These are phyloP conservation scores for Eucalyptus fibrosa DNA, from an alignment of 345 rosid species.

Conservation along the genomic window DNA sequence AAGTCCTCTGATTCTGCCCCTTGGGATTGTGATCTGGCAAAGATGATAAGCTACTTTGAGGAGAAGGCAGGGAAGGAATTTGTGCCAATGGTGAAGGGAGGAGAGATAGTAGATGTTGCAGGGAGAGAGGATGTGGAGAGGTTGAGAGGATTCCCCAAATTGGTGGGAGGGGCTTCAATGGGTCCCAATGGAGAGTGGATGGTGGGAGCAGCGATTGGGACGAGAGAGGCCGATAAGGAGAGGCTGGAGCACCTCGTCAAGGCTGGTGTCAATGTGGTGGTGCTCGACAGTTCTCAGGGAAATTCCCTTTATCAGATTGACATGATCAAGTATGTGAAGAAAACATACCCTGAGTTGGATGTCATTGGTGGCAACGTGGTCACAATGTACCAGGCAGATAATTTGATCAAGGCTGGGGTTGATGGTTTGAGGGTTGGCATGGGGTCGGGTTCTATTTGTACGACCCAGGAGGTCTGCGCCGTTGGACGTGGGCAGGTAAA, in stretches of 20 bases:
- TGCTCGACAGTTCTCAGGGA: constrained; percentile 91
- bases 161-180: constrained; percentile 49
- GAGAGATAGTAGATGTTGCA: constrained; percentile 53
- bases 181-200: constrained; percentile 79
- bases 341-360: constrained; percentile 58
- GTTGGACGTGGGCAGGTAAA: constrained; percentile 95
- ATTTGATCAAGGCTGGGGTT: constrained; percentile 71
- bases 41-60: constrained; percentile 32
- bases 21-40: constrained; percentile 39
- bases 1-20: constrained; percentile 29
- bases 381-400: constrained; percentile 74
- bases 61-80: constrained; percentile 27
- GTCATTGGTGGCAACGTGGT: constrained; percentile 92
- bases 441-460: constrained; percentile 97
- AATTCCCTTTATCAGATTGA: constrained; percentile 82
- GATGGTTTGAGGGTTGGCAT: constrained; percentile 87
- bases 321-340: constrained; percentile 70
- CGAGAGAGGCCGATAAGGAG: constrained; percentile 68
- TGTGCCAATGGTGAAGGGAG: constrained; percentile 45
- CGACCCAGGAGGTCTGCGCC: constrained; percentile 95
- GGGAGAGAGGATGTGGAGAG: constrained; percentile 62
- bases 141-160: constrained; percentile 58
- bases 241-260: constrained; percentile 68
- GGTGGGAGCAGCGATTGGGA: constrained; percentile 92
- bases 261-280: constrained; percentile 57